phyloP scores from a whole-genome alignment of 257 asterid genomes.

The Petrea volubilis region DNA sequence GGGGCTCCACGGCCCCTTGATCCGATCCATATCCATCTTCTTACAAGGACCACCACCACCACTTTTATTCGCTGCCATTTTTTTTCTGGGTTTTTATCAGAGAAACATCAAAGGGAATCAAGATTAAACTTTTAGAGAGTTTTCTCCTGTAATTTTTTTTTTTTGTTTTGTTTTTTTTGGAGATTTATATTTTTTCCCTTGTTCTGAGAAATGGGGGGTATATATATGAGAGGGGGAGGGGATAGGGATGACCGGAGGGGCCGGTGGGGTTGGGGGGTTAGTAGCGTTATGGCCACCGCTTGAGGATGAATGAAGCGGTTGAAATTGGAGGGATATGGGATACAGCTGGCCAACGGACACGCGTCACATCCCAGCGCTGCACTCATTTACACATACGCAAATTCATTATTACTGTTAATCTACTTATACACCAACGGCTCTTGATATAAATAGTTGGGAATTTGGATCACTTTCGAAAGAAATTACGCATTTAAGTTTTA shows the following conservation, averaged over 20 bases:
- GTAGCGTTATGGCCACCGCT: slow-evolving; percentile 66
- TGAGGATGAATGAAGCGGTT: slow-evolving; percentile 38
- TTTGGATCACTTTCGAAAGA: no score
- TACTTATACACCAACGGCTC: no score
- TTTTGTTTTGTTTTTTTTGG: background rate
- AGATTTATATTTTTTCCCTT: background rate
- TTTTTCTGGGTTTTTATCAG: background rate
- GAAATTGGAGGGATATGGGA: slow-evolving; percentile 53
- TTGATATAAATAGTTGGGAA: no score
- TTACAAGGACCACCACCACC: background rate
- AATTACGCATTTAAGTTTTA: no score
- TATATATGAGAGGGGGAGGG: background rate
- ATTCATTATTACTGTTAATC: slow-evolving; percentile 4
- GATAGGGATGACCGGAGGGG: slow-evolving; percentile 8
- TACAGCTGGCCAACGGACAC: slow-evolving; percentile 94
- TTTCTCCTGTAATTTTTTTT: background rate
- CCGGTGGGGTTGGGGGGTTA: slow-evolving; percentile 15
- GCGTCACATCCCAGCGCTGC: slow-evolving; percentile 53
- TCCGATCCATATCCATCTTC: slow-evolving; percentile 71
- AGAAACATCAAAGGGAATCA: slow-evolving; percentile 7
- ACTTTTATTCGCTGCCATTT: slow-evolving; percentile 20
- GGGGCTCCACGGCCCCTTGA: slow-evolving; percentile 97
- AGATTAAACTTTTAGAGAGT: background rate
- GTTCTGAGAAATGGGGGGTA: slow-evolving; percentile 5
- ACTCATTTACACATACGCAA: slow-evolving; percentile 45